A percentile compares a stretch with the other conserved stretches of the same genome.
Conservation (phyloP, 2,329 filamentous ascomycete species). For the Arthrobotrys musiformis region DNA sequence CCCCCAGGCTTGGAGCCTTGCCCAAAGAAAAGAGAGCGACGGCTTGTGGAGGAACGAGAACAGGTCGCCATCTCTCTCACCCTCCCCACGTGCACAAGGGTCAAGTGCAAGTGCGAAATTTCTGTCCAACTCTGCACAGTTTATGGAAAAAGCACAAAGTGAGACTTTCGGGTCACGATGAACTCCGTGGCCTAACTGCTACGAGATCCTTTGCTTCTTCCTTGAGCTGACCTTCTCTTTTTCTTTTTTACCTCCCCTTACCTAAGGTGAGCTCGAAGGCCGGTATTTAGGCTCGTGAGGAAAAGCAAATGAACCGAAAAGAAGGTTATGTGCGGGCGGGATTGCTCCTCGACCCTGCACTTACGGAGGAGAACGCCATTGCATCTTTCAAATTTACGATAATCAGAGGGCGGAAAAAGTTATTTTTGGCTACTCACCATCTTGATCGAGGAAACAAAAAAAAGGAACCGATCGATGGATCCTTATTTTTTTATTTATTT, state of each 20-base stretch:
- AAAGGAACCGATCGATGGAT: slow-evolving; percentile 31
- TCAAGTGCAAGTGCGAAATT: slow-evolving; percentile 56
- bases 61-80: slow-evolving; percentile 43
- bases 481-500: slow-evolving; percentile 16
- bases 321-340: slow-evolving; percentile 55
- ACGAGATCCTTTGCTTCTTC: slow-evolving; percentile 40
- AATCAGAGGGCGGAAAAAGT: slow-evolving; percentile 36
- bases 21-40: slow-evolving; percentile 54
- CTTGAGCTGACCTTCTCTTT: slow-evolving; percentile 41
- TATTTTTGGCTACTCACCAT: slow-evolving; percentile 54
- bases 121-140: slow-evolving; percentile 31
- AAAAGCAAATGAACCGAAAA: slow-evolving; percentile 51
- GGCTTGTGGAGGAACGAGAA: slow-evolving; percentile 50
- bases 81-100: slow-evolving; percentile 53
- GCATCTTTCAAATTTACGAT: slow-evolving; percentile 53
- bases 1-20: slow-evolving; percentile 52
- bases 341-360: slow-evolving; percentile 51
- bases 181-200: slow-evolving; percentile 46
- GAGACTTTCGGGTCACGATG: slow-evolving; percentile 56
- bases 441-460: slow-evolving; percentile 26
- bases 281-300: slow-evolving; percentile 50
- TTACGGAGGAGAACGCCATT: slow-evolving; percentile 46
- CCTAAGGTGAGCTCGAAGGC: slow-evolving; percentile 48
- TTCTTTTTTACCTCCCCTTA: slow-evolving; percentile 22
- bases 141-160: slow-evolving; percentile 46